These are phyloP conservation scores for Graphilbum fragrans DNA, from an alignment of 2,329 filamentous ascomycete species.

Conservation along the genomic window DNA sequence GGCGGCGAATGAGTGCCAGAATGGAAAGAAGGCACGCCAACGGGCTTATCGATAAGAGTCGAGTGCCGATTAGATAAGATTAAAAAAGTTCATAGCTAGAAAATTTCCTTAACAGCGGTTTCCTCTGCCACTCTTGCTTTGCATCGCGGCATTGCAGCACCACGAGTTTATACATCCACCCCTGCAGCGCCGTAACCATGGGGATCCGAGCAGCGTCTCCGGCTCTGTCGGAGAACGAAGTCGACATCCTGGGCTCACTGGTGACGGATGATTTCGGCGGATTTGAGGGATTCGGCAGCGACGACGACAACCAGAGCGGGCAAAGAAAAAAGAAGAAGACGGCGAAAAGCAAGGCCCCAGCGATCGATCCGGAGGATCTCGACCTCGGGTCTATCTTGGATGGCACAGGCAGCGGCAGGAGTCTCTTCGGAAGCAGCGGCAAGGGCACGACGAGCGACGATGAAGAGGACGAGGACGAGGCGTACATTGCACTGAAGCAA, in stretches of 20 bases:
- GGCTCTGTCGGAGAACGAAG: constrained; percentile 74
- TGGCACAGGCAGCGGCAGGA: constrained; percentile 32
- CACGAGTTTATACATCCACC: too few relatives aligned
- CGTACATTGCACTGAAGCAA: constrained; percentile 82
- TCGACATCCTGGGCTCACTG: constrained; percentile 75
- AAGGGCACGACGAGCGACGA: constrained; percentile 24
- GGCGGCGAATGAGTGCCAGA: too few relatives aligned
- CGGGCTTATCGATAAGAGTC: too few relatives aligned
- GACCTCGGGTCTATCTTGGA: constrained; percentile 52
- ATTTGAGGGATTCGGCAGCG: constrained; percentile 28
- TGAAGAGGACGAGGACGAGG: constrained; percentile 61
- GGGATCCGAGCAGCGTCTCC: constrained; percentile 65
- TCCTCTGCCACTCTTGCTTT: neutral
- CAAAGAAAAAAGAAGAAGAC: constrained; percentile 20
- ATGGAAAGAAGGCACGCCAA: too few relatives aligned
- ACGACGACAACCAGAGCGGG: constrained; percentile 29
- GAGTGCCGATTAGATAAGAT: neutral
- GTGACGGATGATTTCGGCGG: constrained; percentile 37
- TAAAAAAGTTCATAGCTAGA: neutral
- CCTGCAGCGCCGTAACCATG: constrained; percentile 39
- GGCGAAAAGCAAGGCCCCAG: constrained; percentile 10
- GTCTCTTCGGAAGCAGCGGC: constrained; percentile 37
- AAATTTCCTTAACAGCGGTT: too few relatives aligned
- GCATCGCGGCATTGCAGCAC: too few relatives aligned
- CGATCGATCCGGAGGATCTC: constrained; percentile 30